Percentiles rank a stretch among this genome's conserved stretches.
phyloP scores from a whole-genome alignment of 106 monocot species.

The Allium fistulosum region DNA sequence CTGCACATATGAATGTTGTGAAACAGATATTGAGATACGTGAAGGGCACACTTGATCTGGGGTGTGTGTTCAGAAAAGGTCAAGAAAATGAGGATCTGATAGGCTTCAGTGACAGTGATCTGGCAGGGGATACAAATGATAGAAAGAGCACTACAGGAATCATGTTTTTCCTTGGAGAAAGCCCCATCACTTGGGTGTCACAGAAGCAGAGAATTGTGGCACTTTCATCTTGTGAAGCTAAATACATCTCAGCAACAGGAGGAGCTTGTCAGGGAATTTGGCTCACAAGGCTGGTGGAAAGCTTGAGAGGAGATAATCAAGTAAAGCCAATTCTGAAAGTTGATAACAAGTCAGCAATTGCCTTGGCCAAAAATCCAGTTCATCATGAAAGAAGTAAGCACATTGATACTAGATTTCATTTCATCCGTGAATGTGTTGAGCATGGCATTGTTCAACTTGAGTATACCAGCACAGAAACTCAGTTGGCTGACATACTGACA shows the following conservation, averaged over 20 bases:
- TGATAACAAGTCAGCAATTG: neutral
- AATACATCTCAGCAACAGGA: neutral
- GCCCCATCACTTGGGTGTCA: slow-evolving; percentile 4
- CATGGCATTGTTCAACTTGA: too few species aligned
- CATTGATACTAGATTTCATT: neutral
- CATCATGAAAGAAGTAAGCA: neutral
- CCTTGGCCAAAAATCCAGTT: neutral
- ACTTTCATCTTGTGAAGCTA: neutral
- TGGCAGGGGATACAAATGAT: slow-evolving; percentile 3
- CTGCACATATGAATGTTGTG: too few species aligned
- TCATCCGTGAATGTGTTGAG: neutral
- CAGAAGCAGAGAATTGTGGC: neutral
- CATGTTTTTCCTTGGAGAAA: neutral
- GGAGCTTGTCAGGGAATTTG: neutral
- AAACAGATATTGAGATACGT: too few species aligned
- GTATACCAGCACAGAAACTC: too few species aligned
- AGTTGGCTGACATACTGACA: too few species aligned
- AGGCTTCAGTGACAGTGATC: slow-evolving; percentile 2
- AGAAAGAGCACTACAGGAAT: slow-evolving; percentile 6
- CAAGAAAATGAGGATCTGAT: neutral
- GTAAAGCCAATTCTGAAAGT: neutral
- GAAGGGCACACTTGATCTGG: too few species aligned
- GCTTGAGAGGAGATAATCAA: neutral
- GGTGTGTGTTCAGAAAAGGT: too few species aligned
- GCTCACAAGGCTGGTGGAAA: neutral